These are phyloP conservation scores for Suillus tomentosus DNA, from an alignment of 768 basidiomycete genomes.

Conservation along the genomic window DNA sequence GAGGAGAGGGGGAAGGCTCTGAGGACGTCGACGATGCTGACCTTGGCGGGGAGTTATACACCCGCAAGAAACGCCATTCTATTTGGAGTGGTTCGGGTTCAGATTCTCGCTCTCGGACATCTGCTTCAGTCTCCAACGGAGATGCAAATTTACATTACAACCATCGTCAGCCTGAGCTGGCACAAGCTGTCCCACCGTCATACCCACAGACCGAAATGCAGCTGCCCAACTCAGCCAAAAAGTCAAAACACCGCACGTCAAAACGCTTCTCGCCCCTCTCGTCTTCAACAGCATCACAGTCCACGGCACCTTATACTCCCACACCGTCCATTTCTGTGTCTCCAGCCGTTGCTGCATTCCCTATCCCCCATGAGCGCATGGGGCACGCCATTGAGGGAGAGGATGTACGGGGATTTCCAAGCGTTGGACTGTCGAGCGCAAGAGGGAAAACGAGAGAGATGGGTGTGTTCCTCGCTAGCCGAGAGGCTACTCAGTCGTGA, in stretches of 20 bases:
- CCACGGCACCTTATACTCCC: slow-evolving; percentile 47
- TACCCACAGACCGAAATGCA: slow-evolving; percentile 33
- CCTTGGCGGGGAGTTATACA: slow-evolving; percentile 59
- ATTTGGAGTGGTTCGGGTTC: slow-evolving; percentile 45
- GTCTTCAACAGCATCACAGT: slow-evolving; percentile 46
- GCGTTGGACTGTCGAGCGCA: slow-evolving; percentile 37
- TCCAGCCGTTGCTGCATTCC: slow-evolving; percentile 23
- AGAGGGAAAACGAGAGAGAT: slow-evolving; percentile 39
- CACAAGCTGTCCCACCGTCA: slow-evolving; percentile 26
- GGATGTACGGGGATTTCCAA: slow-evolving; percentile 37
- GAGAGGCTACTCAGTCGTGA: slow-evolving; percentile 30
- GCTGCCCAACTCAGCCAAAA: slow-evolving; percentile 21
- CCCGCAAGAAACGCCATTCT: slow-evolving; percentile 37
- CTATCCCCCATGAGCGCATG: slow-evolving; percentile 34
- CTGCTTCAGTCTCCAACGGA: slow-evolving; percentile 44
- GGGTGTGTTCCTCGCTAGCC: slow-evolving; percentile 43
- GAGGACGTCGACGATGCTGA: slow-evolving; percentile 55
- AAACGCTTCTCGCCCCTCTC: slow-evolving; percentile 38
- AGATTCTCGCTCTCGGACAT: slow-evolving; percentile 64
- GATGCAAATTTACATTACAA: slow-evolving; percentile 26
- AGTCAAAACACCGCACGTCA: slow-evolving; percentile 23
- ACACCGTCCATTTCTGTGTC: slow-evolving; percentile 36
- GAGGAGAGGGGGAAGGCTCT: slow-evolving; percentile 16
- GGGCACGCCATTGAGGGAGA: slow-evolving; percentile 36
- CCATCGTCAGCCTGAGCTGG: slow-evolving; percentile 21